phyloP scores from a whole-genome alignment of 768 basidiomycete species.

The Lyophyllum atratum region DNA sequence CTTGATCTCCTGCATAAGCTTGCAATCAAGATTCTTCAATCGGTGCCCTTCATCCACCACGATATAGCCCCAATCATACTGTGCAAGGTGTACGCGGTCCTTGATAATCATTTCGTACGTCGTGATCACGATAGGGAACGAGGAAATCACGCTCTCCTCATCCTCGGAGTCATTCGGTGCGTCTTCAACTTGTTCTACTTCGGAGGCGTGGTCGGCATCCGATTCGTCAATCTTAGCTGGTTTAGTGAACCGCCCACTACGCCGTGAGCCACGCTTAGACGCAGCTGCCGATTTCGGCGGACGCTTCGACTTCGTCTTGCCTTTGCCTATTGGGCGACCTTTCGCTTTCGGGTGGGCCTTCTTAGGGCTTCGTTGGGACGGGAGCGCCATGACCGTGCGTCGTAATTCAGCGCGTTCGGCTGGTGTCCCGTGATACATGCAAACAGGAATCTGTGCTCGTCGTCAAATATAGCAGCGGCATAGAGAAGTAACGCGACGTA shows the following conservation, averaged over 20 bases:
- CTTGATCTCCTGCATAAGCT: constrained; percentile 89
- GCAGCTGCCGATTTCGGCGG: constrained; percentile 9
- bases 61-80: constrained; percentile 86
- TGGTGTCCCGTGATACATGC: constrained; percentile 89
- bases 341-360: constrained; percentile 5
- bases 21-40: constrained; percentile 92
- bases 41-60: constrained; percentile 97
- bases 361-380: constrained; percentile 19
- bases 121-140: constrained; percentile 83
- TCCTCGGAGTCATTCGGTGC: constrained; percentile 16
- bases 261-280: constrained; percentile 13
- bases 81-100: constrained; percentile 61
- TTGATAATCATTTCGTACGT: constrained; percentile 94
- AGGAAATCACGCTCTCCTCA: constrained; percentile 14
- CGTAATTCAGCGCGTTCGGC: constrained; percentile 81
- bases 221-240: constrained; percentile 20
- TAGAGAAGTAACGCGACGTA: constrained; percentile 32
- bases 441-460: constrained; percentile 70
- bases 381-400: constrained; percentile 52
- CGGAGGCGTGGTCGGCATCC: constrained; percentile 6
- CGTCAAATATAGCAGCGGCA: background rate
- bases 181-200: constrained; percentile 19
- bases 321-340: constrained; percentile 4
- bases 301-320: constrained; percentile 20
- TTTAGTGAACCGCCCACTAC: constrained; percentile 15